Evolutionary conservation across 768 basidiomycete genomes (phyloP).

Genomic region (Pulveroboletus sp.): DNA sequence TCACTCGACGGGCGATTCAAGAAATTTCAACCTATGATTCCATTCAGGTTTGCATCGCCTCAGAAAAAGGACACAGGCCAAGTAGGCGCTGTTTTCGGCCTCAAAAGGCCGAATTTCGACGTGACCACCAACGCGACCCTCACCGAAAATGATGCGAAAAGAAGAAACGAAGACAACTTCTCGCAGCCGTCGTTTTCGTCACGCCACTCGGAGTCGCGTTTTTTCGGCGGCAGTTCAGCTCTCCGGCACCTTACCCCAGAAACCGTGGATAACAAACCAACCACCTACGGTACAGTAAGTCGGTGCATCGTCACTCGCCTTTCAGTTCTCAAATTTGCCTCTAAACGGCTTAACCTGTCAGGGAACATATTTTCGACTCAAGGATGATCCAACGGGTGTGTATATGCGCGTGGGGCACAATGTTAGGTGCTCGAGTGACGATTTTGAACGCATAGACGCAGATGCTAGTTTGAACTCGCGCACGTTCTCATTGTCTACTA

Average conservation of each 20-base stretch:
- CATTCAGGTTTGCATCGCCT: constrained; percentile 17
- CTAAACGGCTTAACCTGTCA: background rate
- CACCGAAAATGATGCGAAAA: constrained; percentile 2
- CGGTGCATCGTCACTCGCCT: background rate
- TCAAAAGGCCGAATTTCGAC: constrained; percentile 10
- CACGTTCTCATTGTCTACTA: background rate
- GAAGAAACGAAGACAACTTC: constrained; percentile 3
- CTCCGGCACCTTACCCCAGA: constrained; percentile 3
- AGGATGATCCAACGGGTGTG: constrained; percentile 19
- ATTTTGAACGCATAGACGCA: constrained; percentile 11
- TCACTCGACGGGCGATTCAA: too few relatives aligned
- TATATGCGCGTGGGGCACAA: constrained; percentile 13
- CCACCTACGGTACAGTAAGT: constrained; percentile 6
- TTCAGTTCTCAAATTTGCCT: too few relatives aligned
- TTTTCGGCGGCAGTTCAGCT: constrained; percentile 5
- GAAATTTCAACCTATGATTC: constrained; percentile 4
- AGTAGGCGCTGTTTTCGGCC: constrained; percentile 1
- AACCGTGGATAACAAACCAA: constrained; percentile 4
- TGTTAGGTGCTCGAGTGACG: background rate
- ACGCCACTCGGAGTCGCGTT: constrained; percentile 10
- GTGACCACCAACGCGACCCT: constrained; percentile 7
- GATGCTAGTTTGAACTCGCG: constrained; percentile 6
- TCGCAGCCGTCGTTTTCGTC: constrained; percentile 11
- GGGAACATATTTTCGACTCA: constrained; percentile 8
- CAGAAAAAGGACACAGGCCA: constrained; percentile 8